Conservation (phyloP, 805 yeast species). For the Schwanniomyces yamadae region DNA sequence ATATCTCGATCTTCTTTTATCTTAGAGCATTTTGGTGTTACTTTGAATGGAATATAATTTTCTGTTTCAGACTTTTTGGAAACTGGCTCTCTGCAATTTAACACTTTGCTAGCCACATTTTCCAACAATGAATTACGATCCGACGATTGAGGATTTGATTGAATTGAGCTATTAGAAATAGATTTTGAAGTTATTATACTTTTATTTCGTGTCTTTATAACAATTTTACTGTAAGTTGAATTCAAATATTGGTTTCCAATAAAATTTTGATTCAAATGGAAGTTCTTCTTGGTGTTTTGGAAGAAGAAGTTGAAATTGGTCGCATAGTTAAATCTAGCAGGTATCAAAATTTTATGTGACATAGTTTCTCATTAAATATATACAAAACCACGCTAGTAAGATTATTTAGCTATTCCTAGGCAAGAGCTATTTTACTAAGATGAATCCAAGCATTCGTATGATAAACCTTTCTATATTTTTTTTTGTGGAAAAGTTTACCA, state of each 20-base stretch:
- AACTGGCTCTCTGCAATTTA: slow-evolving; percentile 44
- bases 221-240: slow-evolving; percentile 8
- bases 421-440: no score
- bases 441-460: no score
- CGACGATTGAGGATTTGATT: no score
- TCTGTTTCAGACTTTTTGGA: slow-evolving; percentile 21
- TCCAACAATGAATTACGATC: slow-evolving; percentile 20
- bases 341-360: slow-evolving; percentile 8
- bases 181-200: no score
- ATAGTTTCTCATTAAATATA: background rate
- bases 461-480: slow-evolving; percentile 1
- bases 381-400: no score
- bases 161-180: no score
- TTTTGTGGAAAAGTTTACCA: background rate
- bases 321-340: slow-evolving; percentile 22
- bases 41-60: slow-evolving; percentile 53
- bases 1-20: background rate
- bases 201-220: slow-evolving; percentile 10
- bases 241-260: slow-evolving; percentile 29
- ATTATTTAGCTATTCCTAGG: no score
- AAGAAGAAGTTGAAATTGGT: slow-evolving; percentile 36
- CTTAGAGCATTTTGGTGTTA: slow-evolving; percentile 29
- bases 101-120: slow-evolving; percentile 43
- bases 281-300: slow-evolving; percentile 31
- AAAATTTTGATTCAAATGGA: slow-evolving; percentile 32